Evolutionary conservation across 2,329 filamentous ascomycete species (phyloP), one percentile per base, ranked within the genome.

Genomic region (Claviceps africana): DNA sequence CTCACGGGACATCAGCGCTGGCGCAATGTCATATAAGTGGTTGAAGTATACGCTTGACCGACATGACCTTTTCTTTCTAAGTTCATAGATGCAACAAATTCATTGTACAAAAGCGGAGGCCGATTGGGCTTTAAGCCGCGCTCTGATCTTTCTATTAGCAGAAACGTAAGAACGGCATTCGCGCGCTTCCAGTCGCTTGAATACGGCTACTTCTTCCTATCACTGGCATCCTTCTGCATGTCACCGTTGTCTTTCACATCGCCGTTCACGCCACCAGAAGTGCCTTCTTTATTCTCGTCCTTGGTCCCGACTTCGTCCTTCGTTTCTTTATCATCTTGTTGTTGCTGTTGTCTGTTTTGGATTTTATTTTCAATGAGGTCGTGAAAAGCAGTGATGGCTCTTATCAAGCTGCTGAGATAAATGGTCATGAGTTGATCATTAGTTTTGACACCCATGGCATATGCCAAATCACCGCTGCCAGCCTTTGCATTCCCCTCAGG

Each of bases 301-400:
- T 79, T 79, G 60, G 72, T 68, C 59, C 82, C 83, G 25, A 60
- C 58, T 64, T 86, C 85, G 48, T 84, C 82, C 64, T 89, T 88
- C 63, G 85, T 79, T 61, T 97, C 91, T 72, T 91, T 91, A 64
- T 98, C 93, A 65, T 97, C 93, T 64, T 94, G 86, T 68, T 94
- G 45, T 64, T 94, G 86, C 67, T 94, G 88, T 71, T 97, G 90
- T 67, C 91, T 81, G 72, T 98, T 98, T 74, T 97, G 91, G 60
- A 97, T 96, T 79, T 98, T 98, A 76, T 98, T 98, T 75, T 98
- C 93, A 59, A 98, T 98, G 60, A 98, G 73, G 67, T 98, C 93
- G 69, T 98, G 93, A 83, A 97, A 98, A 8, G 93, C 93, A 13
- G 93, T 97, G 65, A 98, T 98, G 53, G 93, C 93, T 56, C 93